These are phyloP conservation scores for Penicillium argentinense DNA, from an alignment of 495 filamentous ascomycete genomes.

Conservation along the genomic window DNA sequence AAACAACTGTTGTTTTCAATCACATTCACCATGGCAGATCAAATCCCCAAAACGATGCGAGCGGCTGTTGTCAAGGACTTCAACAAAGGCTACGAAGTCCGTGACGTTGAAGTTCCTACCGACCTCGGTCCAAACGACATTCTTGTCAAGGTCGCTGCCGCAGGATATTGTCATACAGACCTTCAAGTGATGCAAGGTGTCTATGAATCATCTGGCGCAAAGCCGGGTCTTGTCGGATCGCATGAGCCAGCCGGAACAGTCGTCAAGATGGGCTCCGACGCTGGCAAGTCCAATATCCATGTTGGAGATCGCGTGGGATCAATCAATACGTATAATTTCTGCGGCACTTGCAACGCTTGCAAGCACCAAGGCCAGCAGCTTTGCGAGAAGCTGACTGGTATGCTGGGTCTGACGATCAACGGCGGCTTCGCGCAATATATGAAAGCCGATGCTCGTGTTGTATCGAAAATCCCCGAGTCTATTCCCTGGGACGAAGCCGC, in stretches of 20 bases:
- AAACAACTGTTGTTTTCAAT: not conserved
- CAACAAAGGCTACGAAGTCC: conserved; percentile 18
- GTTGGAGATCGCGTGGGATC: conserved; percentile 12
- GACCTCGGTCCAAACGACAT: conserved; percentile 16
- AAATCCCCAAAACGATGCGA: conserved; percentile 8
- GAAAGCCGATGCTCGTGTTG: conserved; percentile 12
- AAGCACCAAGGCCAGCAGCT: not conserved
- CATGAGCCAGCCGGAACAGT: conserved; percentile 12
- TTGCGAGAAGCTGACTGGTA: conserved; percentile 10
- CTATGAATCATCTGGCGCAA: conserved; percentile 10
- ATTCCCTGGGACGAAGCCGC: conserved; percentile 8
- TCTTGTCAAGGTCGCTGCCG: conserved; percentile 12
- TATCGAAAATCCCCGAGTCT: conserved; percentile 6
- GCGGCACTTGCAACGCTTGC: not conserved
- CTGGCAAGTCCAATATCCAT: conserved; percentile 5
- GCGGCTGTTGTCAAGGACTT: conserved; percentile 18
- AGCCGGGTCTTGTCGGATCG: conserved; percentile 7
- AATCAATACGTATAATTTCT: conserved; percentile 11
- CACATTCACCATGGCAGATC: conserved; percentile 1
- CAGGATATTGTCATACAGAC: conserved; percentile 12
- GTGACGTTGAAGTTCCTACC: conserved; percentile 9
- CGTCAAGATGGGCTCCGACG: conserved; percentile 8
- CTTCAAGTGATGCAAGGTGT: conserved; percentile 12
- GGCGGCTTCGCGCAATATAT: conserved; percentile 11
- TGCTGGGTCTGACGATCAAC: conserved; percentile 12